Conservation (phyloP, 768 basidiomycete species). For the Leucocoprinus leucothites region DNA sequence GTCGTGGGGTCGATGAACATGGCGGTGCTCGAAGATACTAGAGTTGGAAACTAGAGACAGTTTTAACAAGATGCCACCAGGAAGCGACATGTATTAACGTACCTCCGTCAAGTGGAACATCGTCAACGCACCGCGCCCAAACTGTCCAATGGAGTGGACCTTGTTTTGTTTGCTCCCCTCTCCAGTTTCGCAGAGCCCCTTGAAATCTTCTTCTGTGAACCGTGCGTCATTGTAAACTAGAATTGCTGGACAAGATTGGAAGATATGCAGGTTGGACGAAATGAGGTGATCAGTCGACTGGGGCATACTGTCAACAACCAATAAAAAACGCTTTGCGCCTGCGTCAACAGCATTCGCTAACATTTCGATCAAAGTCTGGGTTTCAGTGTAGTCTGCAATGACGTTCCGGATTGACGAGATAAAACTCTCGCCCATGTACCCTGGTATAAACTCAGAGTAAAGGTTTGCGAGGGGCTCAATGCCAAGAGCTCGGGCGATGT, state of each 20-base stretch:
- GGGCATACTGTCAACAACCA: constrained; percentile 35
- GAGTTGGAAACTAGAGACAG: constrained; percentile 25
- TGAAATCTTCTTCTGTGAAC: constrained; percentile 42
- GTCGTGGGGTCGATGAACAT: constrained; percentile 46
- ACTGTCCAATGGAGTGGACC: constrained; percentile 43
- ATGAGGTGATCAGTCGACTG: constrained; percentile 21
- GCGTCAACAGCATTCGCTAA: constrained; percentile 55
- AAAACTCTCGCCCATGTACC: constrained; percentile 42
- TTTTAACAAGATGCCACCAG: not conserved
- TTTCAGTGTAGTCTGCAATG: constrained; percentile 37
- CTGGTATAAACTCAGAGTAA: constrained; percentile 21
- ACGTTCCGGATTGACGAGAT: constrained; percentile 39
- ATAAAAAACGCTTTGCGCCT: constrained; percentile 34
- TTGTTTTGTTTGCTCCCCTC: constrained; percentile 39
- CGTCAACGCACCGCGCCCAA: constrained; percentile 49
- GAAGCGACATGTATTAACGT: constrained; percentile 3
- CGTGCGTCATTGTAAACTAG: constrained; percentile 41
- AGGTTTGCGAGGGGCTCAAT: constrained; percentile 25
- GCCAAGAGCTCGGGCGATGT: constrained; percentile 17
- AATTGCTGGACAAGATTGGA: constrained; percentile 36
- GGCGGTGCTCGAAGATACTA: constrained; percentile 27
- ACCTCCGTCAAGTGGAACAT: constrained; percentile 56
- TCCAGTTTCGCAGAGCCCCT: constrained; percentile 42
- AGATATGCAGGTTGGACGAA: constrained; percentile 32
- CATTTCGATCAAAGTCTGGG: constrained; percentile 46